phyloP scores from a whole-genome alignment of 2,329 filamentous ascomycete genomes.

The Botrytis squamosa region DNA sequence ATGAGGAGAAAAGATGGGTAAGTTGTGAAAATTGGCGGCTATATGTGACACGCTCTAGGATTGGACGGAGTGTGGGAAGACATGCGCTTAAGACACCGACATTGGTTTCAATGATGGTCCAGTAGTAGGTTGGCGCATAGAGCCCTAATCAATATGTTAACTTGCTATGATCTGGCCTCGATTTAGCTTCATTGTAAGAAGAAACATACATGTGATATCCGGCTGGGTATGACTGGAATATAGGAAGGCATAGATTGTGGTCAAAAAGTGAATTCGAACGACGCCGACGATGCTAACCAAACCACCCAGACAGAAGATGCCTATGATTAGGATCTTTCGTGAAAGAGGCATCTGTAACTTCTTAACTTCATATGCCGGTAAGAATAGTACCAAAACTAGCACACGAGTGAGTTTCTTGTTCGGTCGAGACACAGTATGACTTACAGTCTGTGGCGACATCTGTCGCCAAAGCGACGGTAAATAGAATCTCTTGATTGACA shows the following conservation, averaged over 20 bases:
- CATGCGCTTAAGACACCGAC: background rate
- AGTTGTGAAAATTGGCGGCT: background rate
- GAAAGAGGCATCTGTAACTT: background rate
- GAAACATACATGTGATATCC: background rate
- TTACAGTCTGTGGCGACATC: background rate
- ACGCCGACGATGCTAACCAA: background rate
- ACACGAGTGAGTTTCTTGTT: background rate
- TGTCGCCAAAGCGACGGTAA: background rate
- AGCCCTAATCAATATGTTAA: background rate
- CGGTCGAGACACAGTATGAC: background rate
- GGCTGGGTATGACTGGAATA: background rate
- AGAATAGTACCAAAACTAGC: background rate
- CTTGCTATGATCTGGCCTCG: too few species aligned
- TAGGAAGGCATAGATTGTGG: background rate
- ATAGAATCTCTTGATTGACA: background rate
- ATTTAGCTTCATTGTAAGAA: background rate
- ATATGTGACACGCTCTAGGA: background rate
- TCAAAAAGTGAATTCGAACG: background rate
- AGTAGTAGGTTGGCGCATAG: conserved; percentile 2
- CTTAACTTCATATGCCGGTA: background rate
- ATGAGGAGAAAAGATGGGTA: background rate
- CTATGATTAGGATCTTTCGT: background rate
- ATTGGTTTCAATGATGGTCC: conserved; percentile 8
- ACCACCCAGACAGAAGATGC: conserved; percentile 6
- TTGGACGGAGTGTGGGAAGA: conserved; percentile 1